Evolutionary conservation across 2,329 filamentous ascomycete genomes (phyloP).

Genomic region (Monosporascus sp.): DNA sequence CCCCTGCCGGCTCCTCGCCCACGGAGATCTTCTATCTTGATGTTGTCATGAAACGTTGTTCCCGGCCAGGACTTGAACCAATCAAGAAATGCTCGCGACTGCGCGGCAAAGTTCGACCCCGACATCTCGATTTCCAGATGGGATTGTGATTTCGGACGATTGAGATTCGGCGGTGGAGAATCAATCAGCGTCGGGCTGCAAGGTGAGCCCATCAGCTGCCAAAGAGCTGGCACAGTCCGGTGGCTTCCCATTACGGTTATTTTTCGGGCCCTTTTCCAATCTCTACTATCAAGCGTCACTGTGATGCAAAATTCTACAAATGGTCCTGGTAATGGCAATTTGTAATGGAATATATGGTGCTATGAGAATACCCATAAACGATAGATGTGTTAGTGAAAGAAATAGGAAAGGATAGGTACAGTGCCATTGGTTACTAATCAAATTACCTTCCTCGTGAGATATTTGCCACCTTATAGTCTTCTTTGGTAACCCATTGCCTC

Average conservation of each 20-base stretch:
- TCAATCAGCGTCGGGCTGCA: not conserved
- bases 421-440: too few species aligned
- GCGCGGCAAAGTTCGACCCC: constrained; percentile 33
- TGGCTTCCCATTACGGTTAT: not conserved
- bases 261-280: too few species aligned
- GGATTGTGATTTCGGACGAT: not conserved
- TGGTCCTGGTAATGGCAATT: too few species aligned
- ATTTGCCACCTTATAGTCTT: too few species aligned
- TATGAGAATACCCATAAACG: too few species aligned
- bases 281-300: too few species aligned
- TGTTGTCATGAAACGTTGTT: constrained; percentile 47
- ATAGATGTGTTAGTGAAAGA: too few species aligned
- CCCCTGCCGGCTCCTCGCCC: constrained; percentile 47
- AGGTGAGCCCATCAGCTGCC: not conserved
- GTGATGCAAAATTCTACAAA: too few species aligned
- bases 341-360: too few species aligned
- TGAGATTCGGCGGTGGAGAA: not conserved
- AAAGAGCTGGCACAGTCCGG: not conserved
- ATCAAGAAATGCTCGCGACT: constrained; percentile 41
- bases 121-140: constrained; percentile 21
- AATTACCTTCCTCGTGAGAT: too few species aligned
- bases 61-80: constrained; percentile 52
- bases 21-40: constrained; percentile 49
- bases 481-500: too few species aligned
- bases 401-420: too few species aligned